These are phyloP conservation scores for Mycena kentingensis DNA, from an alignment of 768 basidiomycete species.

Conservation along the genomic window DNA sequence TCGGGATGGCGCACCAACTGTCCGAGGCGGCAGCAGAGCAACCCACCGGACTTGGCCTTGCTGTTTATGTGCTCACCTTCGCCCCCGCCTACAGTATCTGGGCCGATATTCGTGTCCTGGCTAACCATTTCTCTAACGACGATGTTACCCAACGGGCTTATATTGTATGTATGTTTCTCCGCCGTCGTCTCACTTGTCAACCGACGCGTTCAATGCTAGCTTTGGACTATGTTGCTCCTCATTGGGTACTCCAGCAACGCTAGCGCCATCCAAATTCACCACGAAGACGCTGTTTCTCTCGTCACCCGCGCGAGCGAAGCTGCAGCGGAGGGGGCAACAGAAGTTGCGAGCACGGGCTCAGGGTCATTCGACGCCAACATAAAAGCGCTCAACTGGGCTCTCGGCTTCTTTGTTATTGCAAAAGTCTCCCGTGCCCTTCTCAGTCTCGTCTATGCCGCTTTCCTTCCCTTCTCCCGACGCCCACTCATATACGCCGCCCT, in stretches of 20 bases:
- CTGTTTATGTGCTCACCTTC: conserved; percentile 25
- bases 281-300: not conserved
- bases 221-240: conserved; percentile 32
- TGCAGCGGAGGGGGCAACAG: conserved; percentile 5
- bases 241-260: conserved; percentile 37
- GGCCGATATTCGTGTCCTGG: conserved; percentile 32
- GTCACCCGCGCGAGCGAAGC: not conserved
- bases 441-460: conserved; percentile 14
- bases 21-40: conserved; percentile 32
- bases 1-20: conserved; percentile 35
- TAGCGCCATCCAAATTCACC: conserved; percentile 27
- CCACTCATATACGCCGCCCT: conserved; percentile 11
- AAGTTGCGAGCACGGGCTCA: too few relatives aligned
- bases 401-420: conserved; percentile 25
- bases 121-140: conserved; percentile 34
- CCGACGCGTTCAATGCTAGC: too few relatives aligned
- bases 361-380: conserved; percentile 2
- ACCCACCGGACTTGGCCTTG: conserved; percentile 23
- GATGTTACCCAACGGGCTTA: conserved; percentile 33
- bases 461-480: conserved; percentile 18
- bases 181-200: too few relatives aligned
- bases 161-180: too few relatives aligned
- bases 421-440: conserved; percentile 21
- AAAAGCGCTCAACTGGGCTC: conserved; percentile 17
- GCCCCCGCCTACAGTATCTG: conserved; percentile 34